A percentile compares a stretch with the other conserved stretches of the same genome.
phyloP scores from a whole-genome alignment of 805 yeast species.

The Komagataella phaffii region DNA sequence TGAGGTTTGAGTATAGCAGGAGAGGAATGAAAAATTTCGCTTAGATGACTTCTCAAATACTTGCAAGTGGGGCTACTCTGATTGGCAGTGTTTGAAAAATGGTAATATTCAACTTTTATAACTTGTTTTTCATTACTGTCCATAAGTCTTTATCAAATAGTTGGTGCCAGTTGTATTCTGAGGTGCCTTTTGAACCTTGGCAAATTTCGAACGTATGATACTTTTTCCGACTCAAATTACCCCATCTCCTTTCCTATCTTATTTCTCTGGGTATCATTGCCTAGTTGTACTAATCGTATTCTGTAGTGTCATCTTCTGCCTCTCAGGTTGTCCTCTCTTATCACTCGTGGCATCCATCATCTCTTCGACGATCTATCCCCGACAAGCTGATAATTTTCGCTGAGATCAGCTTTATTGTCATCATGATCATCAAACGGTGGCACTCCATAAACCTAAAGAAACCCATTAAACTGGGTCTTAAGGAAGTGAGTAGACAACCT shows the following conservation, averaged over 20 bases:
- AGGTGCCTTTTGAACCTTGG: no score
- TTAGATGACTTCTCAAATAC: slow-evolving; percentile 4
- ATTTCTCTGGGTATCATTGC: no score
- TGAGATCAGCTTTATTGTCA: neutral
- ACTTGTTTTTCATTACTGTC: neutral
- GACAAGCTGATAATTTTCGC: neutral
- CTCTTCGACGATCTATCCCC: neutral
- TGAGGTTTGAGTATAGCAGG: neutral
- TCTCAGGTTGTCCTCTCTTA: neutral
- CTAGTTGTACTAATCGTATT: no score
- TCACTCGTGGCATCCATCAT: neutral
- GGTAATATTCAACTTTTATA: neutral
- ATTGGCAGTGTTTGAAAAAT: neutral
- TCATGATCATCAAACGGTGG: neutral
- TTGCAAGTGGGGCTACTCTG: neutral
- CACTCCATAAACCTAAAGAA: neutral
- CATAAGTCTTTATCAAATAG: neutral
- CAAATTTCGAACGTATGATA: no score
- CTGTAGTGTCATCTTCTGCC: neutral
- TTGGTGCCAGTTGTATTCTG: no score
- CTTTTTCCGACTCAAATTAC: no score
- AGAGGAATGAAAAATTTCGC: slow-evolving; percentile 1
- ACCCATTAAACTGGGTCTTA: neutral
- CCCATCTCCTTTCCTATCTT: no score
- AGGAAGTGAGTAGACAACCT: slow-evolving; percentile 20